Percentiles rank a stretch among this genome's conserved stretches.
Conservation (phyloP, 495 filamentous ascomycete genomes). For the Xylaria venustula region DNA sequence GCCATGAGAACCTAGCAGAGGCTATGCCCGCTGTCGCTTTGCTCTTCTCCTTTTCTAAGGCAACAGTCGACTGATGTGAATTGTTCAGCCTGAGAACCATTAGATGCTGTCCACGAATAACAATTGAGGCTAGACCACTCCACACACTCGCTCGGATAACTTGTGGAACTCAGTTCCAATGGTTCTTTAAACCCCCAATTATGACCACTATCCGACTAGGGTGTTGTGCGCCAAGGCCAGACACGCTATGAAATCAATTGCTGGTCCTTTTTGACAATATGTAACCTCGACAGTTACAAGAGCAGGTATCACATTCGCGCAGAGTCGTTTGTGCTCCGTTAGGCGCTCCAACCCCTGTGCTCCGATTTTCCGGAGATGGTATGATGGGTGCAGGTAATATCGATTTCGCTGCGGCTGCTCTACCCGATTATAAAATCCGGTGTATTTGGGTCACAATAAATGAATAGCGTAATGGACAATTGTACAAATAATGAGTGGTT, state of each 20-base stretch:
- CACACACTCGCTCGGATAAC: conserved; percentile 33
- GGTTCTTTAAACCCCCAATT: not conserved
- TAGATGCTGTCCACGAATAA: conserved; percentile 16
- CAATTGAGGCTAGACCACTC: not conserved
- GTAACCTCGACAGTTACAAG: not conserved
- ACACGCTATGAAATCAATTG: not conserved
- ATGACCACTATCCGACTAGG: not conserved
- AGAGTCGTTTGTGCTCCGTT: not conserved
- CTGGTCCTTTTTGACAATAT: not conserved
- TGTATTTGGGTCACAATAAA: not conserved
- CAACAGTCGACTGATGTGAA: conserved; percentile 64
- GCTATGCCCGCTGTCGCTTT: conserved; percentile 71
- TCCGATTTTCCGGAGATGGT: no score
- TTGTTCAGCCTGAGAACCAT: conserved; percentile 54
- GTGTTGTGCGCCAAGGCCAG: not conserved
- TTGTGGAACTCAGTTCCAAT: not conserved
- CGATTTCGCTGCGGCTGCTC: not conserved
- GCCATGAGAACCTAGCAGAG: conserved; percentile 68
- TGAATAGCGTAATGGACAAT: not conserved
- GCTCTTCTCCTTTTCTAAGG: conserved; percentile 88
- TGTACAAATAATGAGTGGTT: not conserved
- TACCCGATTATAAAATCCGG: not conserved
- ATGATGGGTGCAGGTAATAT: not conserved
- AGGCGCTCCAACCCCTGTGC: not conserved
- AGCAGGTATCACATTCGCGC: not conserved